Evolutionary conservation across 1,284 basidiomycete species (phyloP), one percentile per base, ranked within the genome.

Genomic region (Microbotryum saponariae): DNA sequence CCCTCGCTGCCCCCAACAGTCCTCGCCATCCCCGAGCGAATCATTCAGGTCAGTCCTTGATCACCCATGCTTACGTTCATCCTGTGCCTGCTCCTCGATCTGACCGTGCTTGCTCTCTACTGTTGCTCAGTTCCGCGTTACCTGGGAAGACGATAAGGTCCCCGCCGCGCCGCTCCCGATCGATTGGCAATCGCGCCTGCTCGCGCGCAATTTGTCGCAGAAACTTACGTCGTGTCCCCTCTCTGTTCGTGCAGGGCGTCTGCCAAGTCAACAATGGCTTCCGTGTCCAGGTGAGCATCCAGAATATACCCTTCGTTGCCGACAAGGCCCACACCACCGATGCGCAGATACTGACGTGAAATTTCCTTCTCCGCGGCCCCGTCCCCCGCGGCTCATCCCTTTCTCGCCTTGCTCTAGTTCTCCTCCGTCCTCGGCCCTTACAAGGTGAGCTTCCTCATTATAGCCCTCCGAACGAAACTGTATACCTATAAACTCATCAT

Each of bases 351-450:
- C 31, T 48, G 45, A 21, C 33, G 45, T 55, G n/a, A n/a, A 14
- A 4, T 25, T 46, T 31, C 8, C 49, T 55, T 46, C 33, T n/a
- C 25, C 37, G 18, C 44, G 44, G 52, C 37, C 14, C 37, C 37
- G 4, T 12, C 37, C 9, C 37, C 37, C 16, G 37, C 37, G 61
- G 58, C 58, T 58, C 49, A 45, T 44, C 16, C 20, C 21, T 44
- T 4, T 27, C 56, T 47, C 48, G n/a, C 23, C 60, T 20, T 60
- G 49, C 68, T 12, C 37, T 42, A 85, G 83, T 88, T 86, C 81
- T 88, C 88, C 81, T 88, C 86, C 49, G 85, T 85, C 21, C 81
- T 89, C 57, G 87, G 87, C 61, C 87, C 87, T 48, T 89, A 88
- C 83, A 89, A 88, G 77, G 58, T 63, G 37, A 54, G 60, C n/a